Evolutionary conservation across 495 filamentous ascomycete species (phyloP).

Genomic region (Penicillium subrubescens): DNA sequence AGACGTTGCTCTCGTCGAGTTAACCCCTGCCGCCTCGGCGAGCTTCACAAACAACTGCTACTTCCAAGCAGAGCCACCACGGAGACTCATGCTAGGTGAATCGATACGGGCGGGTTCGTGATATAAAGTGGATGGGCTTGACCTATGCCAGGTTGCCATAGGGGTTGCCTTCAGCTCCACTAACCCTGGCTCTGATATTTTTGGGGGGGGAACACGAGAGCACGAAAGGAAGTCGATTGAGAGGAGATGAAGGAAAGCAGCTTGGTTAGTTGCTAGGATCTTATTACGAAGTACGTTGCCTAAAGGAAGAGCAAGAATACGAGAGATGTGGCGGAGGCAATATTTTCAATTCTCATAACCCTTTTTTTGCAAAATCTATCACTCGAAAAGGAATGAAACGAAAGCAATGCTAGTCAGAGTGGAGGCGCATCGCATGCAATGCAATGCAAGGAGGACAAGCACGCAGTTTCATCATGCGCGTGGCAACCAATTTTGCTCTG

Average conservation of each 20-base stretch:
- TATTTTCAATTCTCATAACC: slow-evolving; percentile 44
- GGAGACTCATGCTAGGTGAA: too few relatives aligned
- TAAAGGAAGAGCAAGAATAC: neutral
- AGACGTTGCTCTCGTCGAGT: too few relatives aligned
- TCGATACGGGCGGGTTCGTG: too few relatives aligned
- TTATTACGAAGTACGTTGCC: neutral
- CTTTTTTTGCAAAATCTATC: slow-evolving; percentile 47
- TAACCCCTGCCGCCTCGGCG: too few relatives aligned
- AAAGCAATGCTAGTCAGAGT: slow-evolving; percentile 45
- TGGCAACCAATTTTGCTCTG: slow-evolving; percentile 40
- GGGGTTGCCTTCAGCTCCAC: too few relatives aligned
- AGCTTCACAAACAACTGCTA: too few relatives aligned
- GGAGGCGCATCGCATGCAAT: slow-evolving; percentile 33
- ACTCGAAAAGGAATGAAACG: slow-evolving; percentile 45
- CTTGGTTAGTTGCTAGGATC: neutral
- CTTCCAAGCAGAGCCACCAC: too few relatives aligned
- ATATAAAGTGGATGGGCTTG: too few relatives aligned
- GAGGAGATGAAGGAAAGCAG: neutral
- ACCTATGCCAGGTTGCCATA: too few relatives aligned
- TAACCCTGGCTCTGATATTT: too few relatives aligned
- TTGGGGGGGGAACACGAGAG: neutral
- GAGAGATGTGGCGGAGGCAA: neutral
- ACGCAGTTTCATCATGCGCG: slow-evolving; percentile 36
- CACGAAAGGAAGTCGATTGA: neutral
- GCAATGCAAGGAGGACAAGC: slow-evolving; percentile 28